Evolutionary conservation across 768 basidiomycete genomes (phyloP).

Genomic region (Leccinum variicolor): DNA sequence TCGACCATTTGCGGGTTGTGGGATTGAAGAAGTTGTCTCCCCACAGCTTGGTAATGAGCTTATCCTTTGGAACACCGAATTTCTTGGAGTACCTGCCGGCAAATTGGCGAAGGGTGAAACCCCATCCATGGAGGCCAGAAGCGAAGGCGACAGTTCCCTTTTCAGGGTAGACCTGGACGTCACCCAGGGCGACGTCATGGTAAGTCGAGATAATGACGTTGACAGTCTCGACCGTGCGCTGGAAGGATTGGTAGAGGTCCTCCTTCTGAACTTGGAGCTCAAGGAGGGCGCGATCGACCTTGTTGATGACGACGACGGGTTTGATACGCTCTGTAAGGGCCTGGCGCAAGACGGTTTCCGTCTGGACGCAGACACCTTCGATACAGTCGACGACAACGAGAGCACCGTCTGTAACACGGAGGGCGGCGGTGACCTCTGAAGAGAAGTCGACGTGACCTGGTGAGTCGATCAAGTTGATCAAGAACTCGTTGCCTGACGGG

Average conservation of each 20-base stretch:
- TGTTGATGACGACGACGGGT: constrained; percentile 99
- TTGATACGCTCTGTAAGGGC: constrained; percentile 98
- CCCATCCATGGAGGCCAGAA: constrained; percentile 99
- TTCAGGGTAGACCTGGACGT: constrained; percentile 99
- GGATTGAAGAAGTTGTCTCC: constrained; percentile 99
- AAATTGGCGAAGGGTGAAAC: constrained; percentile 98
- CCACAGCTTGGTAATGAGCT: constrained; percentile 98
- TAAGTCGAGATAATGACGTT: constrained; percentile 99
- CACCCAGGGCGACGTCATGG: constrained; percentile 89
- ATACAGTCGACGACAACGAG: constrained; percentile 99
- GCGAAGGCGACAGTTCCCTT: constrained; percentile 98
- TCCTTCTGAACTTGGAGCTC: constrained; percentile 98
- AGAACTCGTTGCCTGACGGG: constrained; percentile 79
- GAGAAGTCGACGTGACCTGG: constrained; percentile 99
- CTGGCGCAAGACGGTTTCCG: constrained; percentile 98
- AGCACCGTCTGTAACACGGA: constrained; percentile 99
- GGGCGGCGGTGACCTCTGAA: constrained; percentile 98
- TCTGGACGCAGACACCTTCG: constrained; percentile 99
- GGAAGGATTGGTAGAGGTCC: constrained; percentile 96
- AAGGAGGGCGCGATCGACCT: constrained; percentile 98
- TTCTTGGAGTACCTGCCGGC: constrained; percentile 93
- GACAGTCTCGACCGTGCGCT: constrained; percentile 93
- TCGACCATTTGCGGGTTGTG: constrained; percentile 93
- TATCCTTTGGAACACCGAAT: constrained; percentile 98
- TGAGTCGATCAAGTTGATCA: constrained; percentile 99